Percentiles rank a stretch among this genome's conserved stretches.
phyloP scores from a whole-genome alignment of 225 moss, liverwort and hornwort genomes.

The Sphagnum tenellum region DNA sequence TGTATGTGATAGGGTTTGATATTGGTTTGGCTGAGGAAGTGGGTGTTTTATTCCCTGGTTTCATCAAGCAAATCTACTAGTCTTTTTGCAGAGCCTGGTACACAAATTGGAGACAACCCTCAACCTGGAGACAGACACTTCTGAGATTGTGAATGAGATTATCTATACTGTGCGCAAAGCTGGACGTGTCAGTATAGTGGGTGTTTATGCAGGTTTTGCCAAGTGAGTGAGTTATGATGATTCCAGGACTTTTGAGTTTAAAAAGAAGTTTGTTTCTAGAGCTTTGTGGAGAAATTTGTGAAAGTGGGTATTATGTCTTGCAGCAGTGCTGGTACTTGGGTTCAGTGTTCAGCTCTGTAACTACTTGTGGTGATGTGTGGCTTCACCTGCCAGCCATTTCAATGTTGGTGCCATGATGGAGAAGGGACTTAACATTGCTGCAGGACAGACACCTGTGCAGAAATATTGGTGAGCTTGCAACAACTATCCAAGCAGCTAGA shows the following conservation, averaged over 20 bases:
- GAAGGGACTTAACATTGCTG: slow-evolving; percentile 51
- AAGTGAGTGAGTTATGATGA: slow-evolving; percentile 21
- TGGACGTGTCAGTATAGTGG: slow-evolving; percentile 54
- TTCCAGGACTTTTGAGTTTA: background rate
- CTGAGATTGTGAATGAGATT: slow-evolving; percentile 67
- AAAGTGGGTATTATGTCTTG: too few species aligned
- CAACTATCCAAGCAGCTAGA: too few species aligned
- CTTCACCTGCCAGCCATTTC: slow-evolving; percentile 24
- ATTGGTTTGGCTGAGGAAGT: background rate
- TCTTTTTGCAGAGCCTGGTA: slow-evolving; percentile 8
- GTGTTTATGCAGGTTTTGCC: slow-evolving; percentile 48
- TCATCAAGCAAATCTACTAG: background rate
- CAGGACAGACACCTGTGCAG: slow-evolving; percentile 53
- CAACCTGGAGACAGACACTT: slow-evolving; percentile 47
- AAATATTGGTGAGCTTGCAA: slow-evolving; percentile 30
- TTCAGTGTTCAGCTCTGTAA: background rate
- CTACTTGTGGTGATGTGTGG: background rate
- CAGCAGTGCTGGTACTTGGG: too few species aligned
- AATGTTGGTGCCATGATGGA: slow-evolving; percentile 63
- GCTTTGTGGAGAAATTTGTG: background rate
- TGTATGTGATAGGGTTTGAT: background rate
- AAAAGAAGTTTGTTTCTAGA: background rate
- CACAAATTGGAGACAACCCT: slow-evolving; percentile 44
- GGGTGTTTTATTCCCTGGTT: background rate
- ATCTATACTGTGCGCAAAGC: slow-evolving; percentile 66